Percentiles rank a stretch among this genome's conserved stretches.
Evolutionary conservation across 768 basidiomycete species (phyloP).

Genomic region (Tremella fuciformis): DNA sequence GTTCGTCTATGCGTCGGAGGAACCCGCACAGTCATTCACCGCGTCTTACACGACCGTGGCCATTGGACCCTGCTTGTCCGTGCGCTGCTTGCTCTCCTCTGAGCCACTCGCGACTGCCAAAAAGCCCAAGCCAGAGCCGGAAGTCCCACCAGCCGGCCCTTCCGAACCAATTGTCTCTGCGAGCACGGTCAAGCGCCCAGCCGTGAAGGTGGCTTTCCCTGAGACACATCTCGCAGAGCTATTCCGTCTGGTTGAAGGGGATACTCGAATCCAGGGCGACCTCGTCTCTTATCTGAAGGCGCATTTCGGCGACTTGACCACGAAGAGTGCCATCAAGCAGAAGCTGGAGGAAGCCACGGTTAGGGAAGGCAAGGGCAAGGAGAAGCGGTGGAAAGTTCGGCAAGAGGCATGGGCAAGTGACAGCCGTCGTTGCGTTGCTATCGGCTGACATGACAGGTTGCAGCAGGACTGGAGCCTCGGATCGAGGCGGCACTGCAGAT

Average conservation of each 20-base stretch:
- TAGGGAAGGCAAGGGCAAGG: conserved; percentile 37
- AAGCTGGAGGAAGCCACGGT: conserved; percentile 47
- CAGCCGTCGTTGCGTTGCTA: background rate
- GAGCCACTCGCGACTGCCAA: conserved; percentile 3
- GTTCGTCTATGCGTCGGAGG: conserved; percentile 37
- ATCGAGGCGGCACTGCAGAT: no score
- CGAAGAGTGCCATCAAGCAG: conserved; percentile 45
- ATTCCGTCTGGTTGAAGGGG: conserved; percentile 39
- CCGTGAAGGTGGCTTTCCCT: conserved; percentile 43
- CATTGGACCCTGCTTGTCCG: conserved; percentile 22
- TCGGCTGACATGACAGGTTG: no score
- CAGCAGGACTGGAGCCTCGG: no score
- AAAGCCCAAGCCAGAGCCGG: background rate
- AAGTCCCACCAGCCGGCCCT: background rate
- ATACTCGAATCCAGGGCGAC: conserved; percentile 34
- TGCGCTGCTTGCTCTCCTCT: conserved; percentile 28
- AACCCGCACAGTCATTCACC: conserved; percentile 29
- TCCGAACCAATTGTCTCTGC: background rate
- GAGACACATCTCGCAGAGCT: conserved; percentile 38
- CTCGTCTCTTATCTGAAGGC: conserved; percentile 36
- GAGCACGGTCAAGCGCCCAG: background rate
- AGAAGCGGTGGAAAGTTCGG: conserved; percentile 42
- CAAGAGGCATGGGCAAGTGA: conserved; percentile 51
- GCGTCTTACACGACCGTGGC: conserved; percentile 24
- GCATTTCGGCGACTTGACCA: conserved; percentile 38